Percentiles rank a stretch among this genome's conserved stretches.
phyloP scores from a whole-genome alignment of 169 alveolate species.

The Plasmodium blacklocki region DNA sequence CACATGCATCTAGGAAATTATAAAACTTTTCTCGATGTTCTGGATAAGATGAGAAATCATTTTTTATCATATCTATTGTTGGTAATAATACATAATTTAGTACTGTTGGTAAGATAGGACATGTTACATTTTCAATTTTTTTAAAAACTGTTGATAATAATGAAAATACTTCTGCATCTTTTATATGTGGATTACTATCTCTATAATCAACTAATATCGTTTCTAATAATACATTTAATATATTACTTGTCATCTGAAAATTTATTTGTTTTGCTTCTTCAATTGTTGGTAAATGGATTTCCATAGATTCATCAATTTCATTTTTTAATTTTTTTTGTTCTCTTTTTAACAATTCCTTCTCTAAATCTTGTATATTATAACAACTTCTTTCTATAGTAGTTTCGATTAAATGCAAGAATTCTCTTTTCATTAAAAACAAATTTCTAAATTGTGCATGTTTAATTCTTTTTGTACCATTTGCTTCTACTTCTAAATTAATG shows the following conservation, averaged over 20 bases:
- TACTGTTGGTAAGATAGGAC: slow-evolving; percentile 88
- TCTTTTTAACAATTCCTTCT: slow-evolving; percentile 66
- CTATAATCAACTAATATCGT: slow-evolving; percentile 82
- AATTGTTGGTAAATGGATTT: slow-evolving; percentile 64
- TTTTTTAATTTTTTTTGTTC: slow-evolving; percentile 73
- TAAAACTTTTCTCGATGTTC: slow-evolving; percentile 93
- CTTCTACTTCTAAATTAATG: slow-evolving; percentile 83
- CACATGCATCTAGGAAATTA: slow-evolving; percentile 88
- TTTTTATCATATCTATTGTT: slow-evolving; percentile 92
- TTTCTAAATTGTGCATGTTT: slow-evolving; percentile 74
- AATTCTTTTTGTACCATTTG: slow-evolving; percentile 79
- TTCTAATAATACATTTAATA: slow-evolving; percentile 77
- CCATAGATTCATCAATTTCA: slow-evolving; percentile 61
- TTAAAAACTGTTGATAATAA: slow-evolving; percentile 82
- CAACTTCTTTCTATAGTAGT: slow-evolving; percentile 81
- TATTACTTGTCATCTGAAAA: slow-evolving; percentile 80
- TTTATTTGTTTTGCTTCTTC: slow-evolving; percentile 76
- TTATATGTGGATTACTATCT: slow-evolving; percentile 80
- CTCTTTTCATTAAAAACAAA: slow-evolving; percentile 79
- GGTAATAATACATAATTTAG: slow-evolving; percentile 89
- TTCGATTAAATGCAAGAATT: slow-evolving; percentile 84
- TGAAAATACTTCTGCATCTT: slow-evolving; percentile 86
- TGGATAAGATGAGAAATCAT: slow-evolving; percentile 92
- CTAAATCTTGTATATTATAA: slow-evolving; percentile 75
- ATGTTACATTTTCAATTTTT: slow-evolving; percentile 80